Evolutionary conservation across 768 basidiomycete genomes (phyloP).

Genomic region (Exsudoporus frostii): DNA sequence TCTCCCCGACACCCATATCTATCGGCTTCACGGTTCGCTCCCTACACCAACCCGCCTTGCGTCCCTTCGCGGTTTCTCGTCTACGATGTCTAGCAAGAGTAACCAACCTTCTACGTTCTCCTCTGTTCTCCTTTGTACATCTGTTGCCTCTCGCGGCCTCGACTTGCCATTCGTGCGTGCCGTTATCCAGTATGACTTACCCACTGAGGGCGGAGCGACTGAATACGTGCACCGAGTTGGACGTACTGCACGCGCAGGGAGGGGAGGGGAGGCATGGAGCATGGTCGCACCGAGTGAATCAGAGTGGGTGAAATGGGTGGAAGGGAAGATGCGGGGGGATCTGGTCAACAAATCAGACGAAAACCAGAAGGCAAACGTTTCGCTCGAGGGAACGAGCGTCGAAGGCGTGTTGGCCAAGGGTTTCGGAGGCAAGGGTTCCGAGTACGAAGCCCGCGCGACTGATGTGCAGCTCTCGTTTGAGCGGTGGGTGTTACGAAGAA

Average conservation of each 20-base stretch:
- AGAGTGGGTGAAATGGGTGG: slow-evolving; percentile 90
- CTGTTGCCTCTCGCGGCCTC: slow-evolving; percentile 96
- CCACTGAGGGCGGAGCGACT: slow-evolving; percentile 93
- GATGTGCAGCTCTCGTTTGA: slow-evolving; percentile 95
- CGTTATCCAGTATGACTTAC: slow-evolving; percentile 94
- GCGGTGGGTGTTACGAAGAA: slow-evolving; percentile 78
- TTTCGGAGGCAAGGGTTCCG: slow-evolving; percentile 78
- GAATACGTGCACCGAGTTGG: slow-evolving; percentile 98
- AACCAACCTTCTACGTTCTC: slow-evolving; percentile 36
- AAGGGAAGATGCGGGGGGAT: slow-evolving; percentile 71
- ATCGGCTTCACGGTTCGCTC: slow-evolving; percentile 91
- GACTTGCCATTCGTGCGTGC: slow-evolving; percentile 93
- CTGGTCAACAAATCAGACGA: slow-evolving; percentile 25
- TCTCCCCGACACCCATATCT: slow-evolving; percentile 78
- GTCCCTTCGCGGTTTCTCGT: slow-evolving; percentile 80
- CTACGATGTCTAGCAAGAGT: slow-evolving; percentile 32
- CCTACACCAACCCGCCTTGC: slow-evolving; percentile 76
- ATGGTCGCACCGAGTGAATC: slow-evolving; percentile 84
- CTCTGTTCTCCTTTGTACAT: slow-evolving; percentile 89
- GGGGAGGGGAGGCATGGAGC: slow-evolving; percentile 94
- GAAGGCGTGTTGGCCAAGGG: slow-evolving; percentile 75
- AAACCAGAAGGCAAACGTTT: slow-evolving; percentile 38
- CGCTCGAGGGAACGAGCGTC: slow-evolving; percentile 57
- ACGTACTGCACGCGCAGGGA: slow-evolving; percentile 93
- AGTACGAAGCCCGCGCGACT: slow-evolving; percentile 88